A percentile compares a stretch with the other conserved stretches of the same genome.
phyloP scores from a whole-genome alignment of 768 basidiomycete species.

The Cubamyces lactineus region DNA sequence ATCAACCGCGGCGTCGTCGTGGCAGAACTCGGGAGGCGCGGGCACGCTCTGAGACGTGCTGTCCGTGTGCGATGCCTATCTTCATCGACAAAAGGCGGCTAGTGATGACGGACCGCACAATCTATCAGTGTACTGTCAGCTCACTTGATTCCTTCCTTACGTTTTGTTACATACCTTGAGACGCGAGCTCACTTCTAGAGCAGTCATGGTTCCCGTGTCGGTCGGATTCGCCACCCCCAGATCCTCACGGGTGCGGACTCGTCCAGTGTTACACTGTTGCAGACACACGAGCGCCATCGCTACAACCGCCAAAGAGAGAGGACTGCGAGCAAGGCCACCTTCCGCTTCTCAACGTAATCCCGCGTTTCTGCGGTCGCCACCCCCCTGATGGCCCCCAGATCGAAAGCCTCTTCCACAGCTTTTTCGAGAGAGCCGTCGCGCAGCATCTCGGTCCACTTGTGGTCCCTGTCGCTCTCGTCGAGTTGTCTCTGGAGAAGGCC shows the following conservation, averaged over 20 bases:
- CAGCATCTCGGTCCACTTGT: slow-evolving; percentile 27
- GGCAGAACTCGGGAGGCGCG: too few species aligned
- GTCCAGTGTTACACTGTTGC: neutral
- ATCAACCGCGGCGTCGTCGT: slow-evolving; percentile 8
- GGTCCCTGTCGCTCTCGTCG: slow-evolving; percentile 20
- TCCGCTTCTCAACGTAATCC: slow-evolving; percentile 16
- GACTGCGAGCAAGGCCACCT: slow-evolving; percentile 12
- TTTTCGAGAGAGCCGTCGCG: slow-evolving; percentile 22
- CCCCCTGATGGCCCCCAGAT: neutral
- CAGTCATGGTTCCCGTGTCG: neutral
- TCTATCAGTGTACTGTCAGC: slow-evolving; percentile 15
- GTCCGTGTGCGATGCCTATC: neutral
- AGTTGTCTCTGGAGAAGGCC: slow-evolving; percentile 30
- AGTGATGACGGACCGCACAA: slow-evolving; percentile 13
- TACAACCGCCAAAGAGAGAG: slow-evolving; percentile 12
- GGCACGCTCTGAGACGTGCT: neutral
- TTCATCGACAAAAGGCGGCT: neutral
- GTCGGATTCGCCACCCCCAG: neutral
- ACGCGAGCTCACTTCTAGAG: neutral
- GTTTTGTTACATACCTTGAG: neutral
- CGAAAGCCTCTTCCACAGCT: slow-evolving; percentile 27
- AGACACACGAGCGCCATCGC: neutral
- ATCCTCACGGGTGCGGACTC: too few species aligned
- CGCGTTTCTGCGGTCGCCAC: slow-evolving; percentile 3
- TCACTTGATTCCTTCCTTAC: neutral